phyloP scores from a whole-genome alignment of 176 grass and related monocot species.

The Thinopyrum elongatum region DNA sequence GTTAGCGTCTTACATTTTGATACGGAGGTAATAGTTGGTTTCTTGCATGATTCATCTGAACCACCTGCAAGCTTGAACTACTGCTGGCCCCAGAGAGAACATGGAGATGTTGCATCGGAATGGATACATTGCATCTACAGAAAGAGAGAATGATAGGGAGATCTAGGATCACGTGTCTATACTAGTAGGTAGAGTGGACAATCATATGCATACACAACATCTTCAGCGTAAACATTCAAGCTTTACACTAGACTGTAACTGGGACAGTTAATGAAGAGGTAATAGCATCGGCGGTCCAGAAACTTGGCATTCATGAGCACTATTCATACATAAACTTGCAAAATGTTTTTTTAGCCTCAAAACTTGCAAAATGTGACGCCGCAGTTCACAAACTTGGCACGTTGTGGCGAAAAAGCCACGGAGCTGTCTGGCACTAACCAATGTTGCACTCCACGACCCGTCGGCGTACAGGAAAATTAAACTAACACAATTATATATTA shows the following conservation, averaged over 20 bases:
- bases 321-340: too few species aligned
- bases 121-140: background rate
- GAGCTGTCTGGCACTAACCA: too few species aligned
- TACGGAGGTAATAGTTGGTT: background rate
- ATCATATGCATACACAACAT: background rate
- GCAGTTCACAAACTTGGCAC: too few species aligned
- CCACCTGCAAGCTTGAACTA: constrained; percentile 21
- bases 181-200: background rate
- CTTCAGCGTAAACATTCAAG: background rate
- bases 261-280: too few species aligned
- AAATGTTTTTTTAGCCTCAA: too few species aligned
- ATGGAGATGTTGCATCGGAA: constrained; percentile 23
- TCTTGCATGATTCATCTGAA: constrained; percentile 23
- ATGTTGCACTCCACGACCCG: too few species aligned
- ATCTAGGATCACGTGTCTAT: constrained; percentile 14
- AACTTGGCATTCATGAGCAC: background rate
- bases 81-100: constrained; percentile 37
- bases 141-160: constrained; percentile 15
- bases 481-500: too few species aligned
- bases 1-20: too few species aligned
- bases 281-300: background rate
- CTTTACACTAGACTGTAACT: background rate
- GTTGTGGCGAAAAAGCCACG: too few species aligned
- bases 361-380: too few species aligned
- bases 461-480: too few species aligned